Conservation (phyloP, 495 filamentous ascomycete species). For the Sabuloglossum arenarium region DNA sequence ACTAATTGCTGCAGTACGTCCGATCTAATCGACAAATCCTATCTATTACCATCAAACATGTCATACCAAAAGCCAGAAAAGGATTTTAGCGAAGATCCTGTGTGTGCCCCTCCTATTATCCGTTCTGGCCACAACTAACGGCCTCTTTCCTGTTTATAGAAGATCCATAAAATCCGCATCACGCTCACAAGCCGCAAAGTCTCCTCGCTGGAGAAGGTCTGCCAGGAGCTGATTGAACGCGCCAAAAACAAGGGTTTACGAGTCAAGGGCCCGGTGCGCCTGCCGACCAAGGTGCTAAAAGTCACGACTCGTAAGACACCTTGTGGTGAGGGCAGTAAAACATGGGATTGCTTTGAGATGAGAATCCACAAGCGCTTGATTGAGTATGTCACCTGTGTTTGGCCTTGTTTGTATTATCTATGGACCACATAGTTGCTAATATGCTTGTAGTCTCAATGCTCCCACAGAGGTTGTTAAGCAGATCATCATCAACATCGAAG, state of each 20-base stretch:
- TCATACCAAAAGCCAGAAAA: slow-evolving; percentile 94
- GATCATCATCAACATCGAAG: slow-evolving; percentile 99
- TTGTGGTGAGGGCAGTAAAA: slow-evolving; percentile 99
- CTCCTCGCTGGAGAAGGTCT: slow-evolving; percentile 90
- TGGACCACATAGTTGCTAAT: background rate
- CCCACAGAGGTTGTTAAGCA: slow-evolving; percentile 99
- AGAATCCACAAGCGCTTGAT: slow-evolving; percentile 97
- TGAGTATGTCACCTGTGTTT: slow-evolving; percentile 35
- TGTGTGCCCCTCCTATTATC: slow-evolving; percentile 17
- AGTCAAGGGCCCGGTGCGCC: slow-evolving; percentile 96
- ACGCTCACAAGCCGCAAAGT: slow-evolving; percentile 91
- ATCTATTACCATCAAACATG: slow-evolving; percentile 30
- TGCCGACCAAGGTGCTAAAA: slow-evolving; percentile 93
- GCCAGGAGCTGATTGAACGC: slow-evolving; percentile 92
- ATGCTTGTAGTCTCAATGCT: slow-evolving; percentile 52
- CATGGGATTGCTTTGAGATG: slow-evolving; percentile 98
- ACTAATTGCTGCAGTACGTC: background rate
- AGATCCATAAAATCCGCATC: slow-evolving; percentile 97
- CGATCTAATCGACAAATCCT: slow-evolving; percentile 7
- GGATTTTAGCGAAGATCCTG: slow-evolving; percentile 72
- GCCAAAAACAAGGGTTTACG: slow-evolving; percentile 96
- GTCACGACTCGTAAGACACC: slow-evolving; percentile 93
- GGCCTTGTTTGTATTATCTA: background rate
- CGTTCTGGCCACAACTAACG: background rate
- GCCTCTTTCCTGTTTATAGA: slow-evolving; percentile 25